Evolutionary conservation across 495 filamentous ascomycete genomes (phyloP), one percentile per base, ranked within the genome.

Genomic region (Podospora fimiseda): DNA sequence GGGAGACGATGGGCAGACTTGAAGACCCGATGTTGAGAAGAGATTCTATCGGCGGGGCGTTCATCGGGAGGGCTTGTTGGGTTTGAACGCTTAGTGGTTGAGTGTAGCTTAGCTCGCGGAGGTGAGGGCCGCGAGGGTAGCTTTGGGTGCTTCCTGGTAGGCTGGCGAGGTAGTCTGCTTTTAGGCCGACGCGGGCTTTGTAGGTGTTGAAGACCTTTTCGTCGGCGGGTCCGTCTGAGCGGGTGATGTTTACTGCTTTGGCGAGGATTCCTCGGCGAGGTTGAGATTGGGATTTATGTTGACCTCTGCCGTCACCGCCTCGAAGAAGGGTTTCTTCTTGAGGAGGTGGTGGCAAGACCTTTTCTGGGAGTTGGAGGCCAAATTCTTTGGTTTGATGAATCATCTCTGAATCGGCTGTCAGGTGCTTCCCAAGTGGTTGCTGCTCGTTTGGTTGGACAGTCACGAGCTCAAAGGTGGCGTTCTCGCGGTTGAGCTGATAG

Each of bases 1-100:
- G 57, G 22, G 69, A 65, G 15, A 68, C 64, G 14, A 51, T 54
- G 2, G 72, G 72, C 33, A 68, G 50, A 37, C 51, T 56, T 19
- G 62, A 56, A 0, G 46, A 19, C 0, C 61, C 61, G 7, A 66
- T 55, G 40, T 57, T 60, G 38, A 74, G 62, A 24, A 73, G 46
- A 1, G 51, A 43, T 21, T 75, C 71, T 14, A 74, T 16, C 3
- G 67, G 67, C 3, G 71, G 61, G 8, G 57, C 66, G 9, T 69
- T 55, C 38, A 69, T 57, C 1, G 69, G 66, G 18, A 73, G 58
- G 20, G 15, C 27, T 33, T 42, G 16, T 11, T 52, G 21, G 22
- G 40, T 44, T 18, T 56, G 50, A 16, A 67, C 55, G 33, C 52
- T 49, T 1, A 62, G 57, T 30, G 58, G 59, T 40, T 62, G 42